Base-by-base conservation (phyloP, 768 basidiomycete species). In the Pholiota conissans region DNA sequence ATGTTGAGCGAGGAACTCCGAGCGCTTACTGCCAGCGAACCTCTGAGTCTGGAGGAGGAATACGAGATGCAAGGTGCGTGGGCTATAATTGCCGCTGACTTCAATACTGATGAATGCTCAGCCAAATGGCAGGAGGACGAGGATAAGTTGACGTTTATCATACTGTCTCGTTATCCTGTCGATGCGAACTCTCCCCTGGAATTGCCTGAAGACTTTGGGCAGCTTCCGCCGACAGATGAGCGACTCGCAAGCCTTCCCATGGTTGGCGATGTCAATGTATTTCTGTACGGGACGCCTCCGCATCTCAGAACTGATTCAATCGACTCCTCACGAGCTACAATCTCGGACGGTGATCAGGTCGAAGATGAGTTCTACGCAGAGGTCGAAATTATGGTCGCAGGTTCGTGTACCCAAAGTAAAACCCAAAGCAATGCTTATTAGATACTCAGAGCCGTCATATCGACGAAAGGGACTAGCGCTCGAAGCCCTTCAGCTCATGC, bases 261-360 rank as follows among this genome's bases (percentile, higher is more conserved):
- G 93, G 75, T 95, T 18, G 95, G 95, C 29, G 95, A 98, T 68
- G 93, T 94, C 32, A 97, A 97, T 70, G 72, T 97, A 26, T 97
- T 97, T 70, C 72, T 96, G 40, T 88, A 89, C 46, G 85, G 86
- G 46, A 62, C 68, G 53, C 30, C 46, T 9, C 57, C 50, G n/a
- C n/a, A n/a, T n/a, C n/a, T n/a, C n/a, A n/a, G n/a, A n/a, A n/a
- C n/a, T n/a, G n/a, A n/a, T 32, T 24, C 40, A 39, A 29, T 16
- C 27, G 29, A 64, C 57, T 9, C 63, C 3, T 3, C 28, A 66
- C 62, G 61, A 9, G 52, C 56, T 18, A 53, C 73, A 26, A 71
- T 63, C 1, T 67, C 66, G 0, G 72, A 73, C 2, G 60, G 59
- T 3, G 67, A 69, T 0, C n/a, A n/a, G n/a, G n/a, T n/a, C n/a